These are phyloP conservation scores for Diospyros kaki DNA, from an alignment of 148 eudicot genomes.

Conservation along the genomic window DNA sequence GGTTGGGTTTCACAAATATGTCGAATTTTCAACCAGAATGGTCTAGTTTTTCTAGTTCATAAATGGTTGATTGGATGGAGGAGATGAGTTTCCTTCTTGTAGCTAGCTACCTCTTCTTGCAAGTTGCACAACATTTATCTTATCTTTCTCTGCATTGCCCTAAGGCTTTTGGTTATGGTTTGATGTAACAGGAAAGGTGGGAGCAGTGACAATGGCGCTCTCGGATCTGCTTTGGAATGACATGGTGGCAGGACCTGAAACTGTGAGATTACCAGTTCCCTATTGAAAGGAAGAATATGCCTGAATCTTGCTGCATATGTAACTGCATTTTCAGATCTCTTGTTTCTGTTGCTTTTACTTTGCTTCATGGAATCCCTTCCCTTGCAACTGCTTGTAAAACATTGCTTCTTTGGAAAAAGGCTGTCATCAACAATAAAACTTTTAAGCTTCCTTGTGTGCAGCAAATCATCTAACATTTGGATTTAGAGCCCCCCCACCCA, in stretches of 20 bases:
- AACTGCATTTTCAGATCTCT: not conserved
- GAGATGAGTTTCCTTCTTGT: too few species aligned
- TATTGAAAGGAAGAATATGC: slow-evolving; percentile 24
- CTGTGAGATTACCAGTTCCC: slow-evolving; percentile 53
- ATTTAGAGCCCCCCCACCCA: not conserved
- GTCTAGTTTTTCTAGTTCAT: too few species aligned
- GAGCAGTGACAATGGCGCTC: slow-evolving; percentile 61
- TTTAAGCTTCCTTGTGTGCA: not conserved
- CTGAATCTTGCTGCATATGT: too few species aligned
- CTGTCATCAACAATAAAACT: not conserved
- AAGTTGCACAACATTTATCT: not conserved
- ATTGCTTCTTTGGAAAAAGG: not conserved
- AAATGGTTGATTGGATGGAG: too few species aligned
- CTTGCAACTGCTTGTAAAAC: not conserved
- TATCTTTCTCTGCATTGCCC: not conserved
- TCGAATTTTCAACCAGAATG: too few species aligned
- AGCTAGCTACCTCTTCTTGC: too few species aligned
- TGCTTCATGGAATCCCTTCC: not conserved
- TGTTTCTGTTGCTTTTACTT: not conserved
- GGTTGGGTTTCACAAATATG: too few species aligned
- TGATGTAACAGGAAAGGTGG: slow-evolving; percentile 47
- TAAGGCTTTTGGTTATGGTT: not conserved
- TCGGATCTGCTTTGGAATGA: slow-evolving; percentile 77
- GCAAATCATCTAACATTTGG: not conserved
- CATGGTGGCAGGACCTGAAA: slow-evolving; percentile 63